A percentile compares a stretch with the other conserved stretches of the same genome.
phyloP scores from a whole-genome alignment of 2,329 filamentous ascomycete genomes.

The Cladophialophora carrionii region DNA sequence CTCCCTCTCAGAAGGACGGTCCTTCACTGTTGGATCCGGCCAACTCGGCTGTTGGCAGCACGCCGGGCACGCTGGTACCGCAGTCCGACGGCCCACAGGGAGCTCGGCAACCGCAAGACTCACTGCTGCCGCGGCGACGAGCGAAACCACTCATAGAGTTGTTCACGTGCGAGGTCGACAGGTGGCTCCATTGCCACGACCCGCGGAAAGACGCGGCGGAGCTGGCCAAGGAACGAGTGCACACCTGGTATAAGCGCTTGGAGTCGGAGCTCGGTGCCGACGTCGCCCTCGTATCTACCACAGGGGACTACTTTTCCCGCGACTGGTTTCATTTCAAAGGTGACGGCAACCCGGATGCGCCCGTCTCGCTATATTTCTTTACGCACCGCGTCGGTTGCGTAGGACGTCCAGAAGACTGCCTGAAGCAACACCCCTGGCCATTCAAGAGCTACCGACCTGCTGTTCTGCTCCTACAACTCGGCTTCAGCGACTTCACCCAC shows the following conservation, averaged over 20 bases:
- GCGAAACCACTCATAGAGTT: constrained; percentile 29
- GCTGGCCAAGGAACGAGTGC: constrained; percentile 6
- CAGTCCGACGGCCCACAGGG: background rate
- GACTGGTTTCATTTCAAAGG: background rate
- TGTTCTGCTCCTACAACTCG: constrained; percentile 41
- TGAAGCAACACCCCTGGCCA: constrained; percentile 45
- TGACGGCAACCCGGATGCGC: too few species aligned
- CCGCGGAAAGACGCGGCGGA: background rate
- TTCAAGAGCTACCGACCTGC: constrained; percentile 44
- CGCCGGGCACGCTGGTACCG: constrained; percentile 1
- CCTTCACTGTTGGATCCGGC: background rate
- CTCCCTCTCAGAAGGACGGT: background rate
- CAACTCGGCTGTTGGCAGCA: background rate
- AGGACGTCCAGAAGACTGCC: too few species aligned
- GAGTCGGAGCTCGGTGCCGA: constrained; percentile 8
- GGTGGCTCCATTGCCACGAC: background rate
- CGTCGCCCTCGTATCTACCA: background rate
- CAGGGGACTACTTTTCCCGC: background rate
- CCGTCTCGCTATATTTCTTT: too few species aligned
- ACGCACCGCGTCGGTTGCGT: too few species aligned
- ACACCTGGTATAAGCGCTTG: constrained; percentile 18
- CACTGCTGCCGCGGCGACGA: background rate
- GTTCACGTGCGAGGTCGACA: constrained; percentile 27
- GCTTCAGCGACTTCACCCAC: constrained; percentile 20
- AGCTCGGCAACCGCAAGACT: constrained; percentile 22